Evolutionary conservation across 805 yeast genomes (phyloP).

Genomic region (Ogataea polymorpha): DNA sequence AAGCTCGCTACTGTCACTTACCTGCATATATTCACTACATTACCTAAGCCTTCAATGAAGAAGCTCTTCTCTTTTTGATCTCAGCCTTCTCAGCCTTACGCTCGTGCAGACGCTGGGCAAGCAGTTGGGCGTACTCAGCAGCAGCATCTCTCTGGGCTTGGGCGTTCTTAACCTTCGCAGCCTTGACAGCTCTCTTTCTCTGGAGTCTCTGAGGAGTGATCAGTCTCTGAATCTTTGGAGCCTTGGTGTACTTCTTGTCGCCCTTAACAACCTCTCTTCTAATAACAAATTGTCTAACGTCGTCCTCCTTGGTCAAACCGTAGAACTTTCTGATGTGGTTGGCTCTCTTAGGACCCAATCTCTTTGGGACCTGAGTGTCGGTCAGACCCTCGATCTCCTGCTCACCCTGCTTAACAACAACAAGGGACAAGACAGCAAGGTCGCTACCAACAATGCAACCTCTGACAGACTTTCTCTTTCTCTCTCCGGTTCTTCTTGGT

Average conservation of each 20-base stretch:
- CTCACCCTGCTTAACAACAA: slow-evolving; percentile 97
- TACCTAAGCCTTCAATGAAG: slow-evolving; percentile 86
- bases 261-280: slow-evolving; percentile 98
- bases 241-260: slow-evolving; percentile 98
- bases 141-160: slow-evolving; percentile 99
- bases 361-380: slow-evolving; percentile 92
- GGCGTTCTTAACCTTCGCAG: slow-evolving; percentile 93
- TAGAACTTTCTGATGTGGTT: slow-evolving; percentile 99
- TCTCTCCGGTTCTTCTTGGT: slow-evolving; percentile 99
- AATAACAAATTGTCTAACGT: slow-evolving; percentile 85
- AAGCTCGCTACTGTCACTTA: slow-evolving; percentile 3
- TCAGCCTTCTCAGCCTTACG: slow-evolving; percentile 98
- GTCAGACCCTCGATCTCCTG: slow-evolving; percentile 94
- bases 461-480: slow-evolving; percentile 99
- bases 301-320: slow-evolving; percentile 94
- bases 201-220: slow-evolving; percentile 98
- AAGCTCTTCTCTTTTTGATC: slow-evolving; percentile 99
- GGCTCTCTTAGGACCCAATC: slow-evolving; percentile 99
- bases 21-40: slow-evolving; percentile 12
- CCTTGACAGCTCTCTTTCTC: slow-evolving; percentile 96
- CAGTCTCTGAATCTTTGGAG: slow-evolving; percentile 99
- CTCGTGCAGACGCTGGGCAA: slow-evolving; percentile 97
- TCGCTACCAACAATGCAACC: slow-evolving; percentile 98
- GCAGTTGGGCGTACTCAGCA: slow-evolving; percentile 98
- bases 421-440: slow-evolving; percentile 91